Evolutionary conservation across 371 early-diverging fungal genomes (phyloP).

Genomic region (Mucor mucedo): DNA sequence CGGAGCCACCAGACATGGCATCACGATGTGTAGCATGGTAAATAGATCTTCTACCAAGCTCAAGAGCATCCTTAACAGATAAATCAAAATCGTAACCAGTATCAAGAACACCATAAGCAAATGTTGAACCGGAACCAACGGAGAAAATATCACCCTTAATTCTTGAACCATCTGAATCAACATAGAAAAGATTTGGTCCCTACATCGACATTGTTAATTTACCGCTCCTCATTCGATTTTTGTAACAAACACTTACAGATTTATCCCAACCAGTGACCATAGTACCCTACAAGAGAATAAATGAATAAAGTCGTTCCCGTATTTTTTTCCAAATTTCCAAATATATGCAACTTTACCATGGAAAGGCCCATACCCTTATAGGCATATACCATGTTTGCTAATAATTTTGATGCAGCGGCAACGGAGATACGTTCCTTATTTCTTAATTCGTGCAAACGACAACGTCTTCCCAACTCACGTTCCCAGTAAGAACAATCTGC

Average conservation of each 20-base stretch:
- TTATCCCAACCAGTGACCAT: constrained; percentile 99
- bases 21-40: constrained; percentile 99
- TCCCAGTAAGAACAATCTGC: constrained; percentile 99
- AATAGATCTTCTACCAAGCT: constrained; percentile 95
- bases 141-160: constrained; percentile 94
- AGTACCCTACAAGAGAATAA: constrained; percentile 75
- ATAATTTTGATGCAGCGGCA: constrained; percentile 97
- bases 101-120: constrained; percentile 98
- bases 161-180: constrained; percentile 97
- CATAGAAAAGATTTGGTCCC: constrained; percentile 98
- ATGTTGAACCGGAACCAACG: constrained; percentile 98
- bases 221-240: not conserved
- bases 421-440: constrained; percentile 99
- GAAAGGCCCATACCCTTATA: constrained; percentile 99
- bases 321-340: not conserved
- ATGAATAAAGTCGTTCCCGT: not conserved
- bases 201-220: constrained; percentile 26
- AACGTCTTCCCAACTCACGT: constrained; percentile 96
- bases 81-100: constrained; percentile 91
- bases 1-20: constrained; percentile 97
- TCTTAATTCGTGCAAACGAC: constrained; percentile 94
- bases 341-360: constrained; percentile 68
- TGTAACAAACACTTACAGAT: constrained; percentile 52
- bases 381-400: constrained; percentile 95
- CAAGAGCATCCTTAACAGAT: constrained; percentile 92